Base-by-base conservation (phyloP, 208 protist genomes). In the Crithidia bombi region DNA sequence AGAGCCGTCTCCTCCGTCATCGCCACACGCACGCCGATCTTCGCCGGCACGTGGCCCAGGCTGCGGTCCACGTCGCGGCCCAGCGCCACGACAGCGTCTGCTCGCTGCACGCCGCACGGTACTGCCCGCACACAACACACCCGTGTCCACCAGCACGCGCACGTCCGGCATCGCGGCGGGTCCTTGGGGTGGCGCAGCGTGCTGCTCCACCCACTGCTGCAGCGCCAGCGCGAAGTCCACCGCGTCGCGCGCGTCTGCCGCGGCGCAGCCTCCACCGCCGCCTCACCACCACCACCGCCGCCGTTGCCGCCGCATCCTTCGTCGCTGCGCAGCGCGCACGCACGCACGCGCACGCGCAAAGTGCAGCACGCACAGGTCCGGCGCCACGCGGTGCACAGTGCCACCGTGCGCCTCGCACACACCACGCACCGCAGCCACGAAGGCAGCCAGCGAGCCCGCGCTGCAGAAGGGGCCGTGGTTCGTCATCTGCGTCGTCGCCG, bases 1-100 rank as follows among this genome's bases (percentile, higher is more conserved):
- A 74, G 33, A 47, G 56, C 70, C 47, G 80, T 82, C 44, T 82
- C 80, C 65, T 78, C 80, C 54, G 76, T 80, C 63, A 74, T 44
- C 47, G 67, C 76, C 12, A 79, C 63, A 44, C 46, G 46, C 52
- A 66, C 73, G 28, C 75, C 76, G 44, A 75, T 56, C 51, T 15
- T 32, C 14, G 35, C 64, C 21, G 73, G 73, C 33, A 83, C 51
- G 32, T 61, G 39, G 49, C 76, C 71, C 49, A 86, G 25, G 17
- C 49, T 51, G 38, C 62, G 55, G 33, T 63, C 38, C 44, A 64
- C 55, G 58, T 83, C 69, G 57, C 72, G 62, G 56, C 79, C 76
- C 5, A 68, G 43, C 25, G 69, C 59, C n/a, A 72, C 58, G 47
- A 62, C 55, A 68, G 54, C 43, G 38, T 73, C 55, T 73, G 69